Evolutionary conservation across 2,329 filamentous ascomycete species (phyloP), one percentile per base, ranked within the genome.

Genomic region (Colletotrichum cereale): DNA sequence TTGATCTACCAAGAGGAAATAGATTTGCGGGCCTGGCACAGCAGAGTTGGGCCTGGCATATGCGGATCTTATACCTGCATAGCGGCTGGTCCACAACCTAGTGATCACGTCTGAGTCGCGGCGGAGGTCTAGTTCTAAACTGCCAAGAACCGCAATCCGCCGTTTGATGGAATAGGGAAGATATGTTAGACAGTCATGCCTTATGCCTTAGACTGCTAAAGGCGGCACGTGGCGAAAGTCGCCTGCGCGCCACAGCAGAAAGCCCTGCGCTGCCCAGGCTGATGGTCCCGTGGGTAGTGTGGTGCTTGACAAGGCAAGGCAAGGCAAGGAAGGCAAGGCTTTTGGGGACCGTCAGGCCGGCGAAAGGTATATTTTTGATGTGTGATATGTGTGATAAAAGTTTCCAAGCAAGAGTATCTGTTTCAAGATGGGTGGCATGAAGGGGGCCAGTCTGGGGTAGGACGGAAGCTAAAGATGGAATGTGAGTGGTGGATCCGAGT

Each of bases 371-470:
- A 14, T 26, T 40, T 26, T 26, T 48, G 12, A 14, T 29, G 61
- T n/a, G 4, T n/a, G 60, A 18, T 18, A 14, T 29, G 61, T n/a
- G 4, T n/a, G 60, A 18, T 18, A 36, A 12, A n/a, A 11, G 36
- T 42, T 14, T 18, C 36, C 10, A n/a, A 29, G 24, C 14, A 29
- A 5, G 34, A 26, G 18, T 52, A 21, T 42, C 48, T 38, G 61
- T 63, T 44, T 63, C 61, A 38, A 26, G 48, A 34, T 4, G 36
- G 48, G 12, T 53, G 48, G 61, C 53, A 44, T 24, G 24, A 38
- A 34, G 61, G 36, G 11, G 47, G 36, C 12, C 29, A 36, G 48
- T 36, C 38, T 52, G 60, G 48, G 47, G 34, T 55, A 44, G 34
- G 36, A 40, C 24, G 24, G 36, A 62, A 40, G 26, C 36, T 14